phyloP scores from a whole-genome alignment of 1,284 basidiomycete genomes.

The Trametes versicolor region DNA sequence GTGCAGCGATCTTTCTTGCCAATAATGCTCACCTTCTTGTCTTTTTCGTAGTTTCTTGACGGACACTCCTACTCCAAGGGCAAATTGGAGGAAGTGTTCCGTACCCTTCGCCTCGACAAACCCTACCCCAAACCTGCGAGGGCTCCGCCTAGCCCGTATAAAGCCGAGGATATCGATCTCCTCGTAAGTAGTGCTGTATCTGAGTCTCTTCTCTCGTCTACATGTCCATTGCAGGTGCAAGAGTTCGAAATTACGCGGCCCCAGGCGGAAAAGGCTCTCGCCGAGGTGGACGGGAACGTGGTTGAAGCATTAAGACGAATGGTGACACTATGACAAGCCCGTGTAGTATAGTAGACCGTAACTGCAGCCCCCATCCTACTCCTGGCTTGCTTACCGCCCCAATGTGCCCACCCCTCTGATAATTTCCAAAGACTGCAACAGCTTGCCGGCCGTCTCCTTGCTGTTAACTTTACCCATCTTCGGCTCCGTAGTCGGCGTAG shows the following conservation, averaged over 20 bases:
- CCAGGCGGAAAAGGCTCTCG: conserved; percentile 66
- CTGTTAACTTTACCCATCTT: not conserved
- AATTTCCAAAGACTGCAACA: not conserved
- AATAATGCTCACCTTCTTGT: conserved; percentile 10
- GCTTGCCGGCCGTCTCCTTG: not conserved
- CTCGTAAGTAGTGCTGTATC: conserved; percentile 53
- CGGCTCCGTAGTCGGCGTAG: not conserved
- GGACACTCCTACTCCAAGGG: conserved; percentile 73
- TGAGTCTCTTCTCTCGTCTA: too few relatives aligned
- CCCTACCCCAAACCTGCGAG: conserved; percentile 55
- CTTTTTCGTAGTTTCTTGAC: conserved; percentile 61
- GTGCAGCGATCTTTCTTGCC: not conserved
- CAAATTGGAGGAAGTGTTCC: conserved; percentile 71
- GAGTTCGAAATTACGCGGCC: conserved; percentile 70
- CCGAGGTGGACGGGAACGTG: conserved; percentile 51
- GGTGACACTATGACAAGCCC: conserved; percentile 30
- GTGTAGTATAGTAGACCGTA: not conserved
- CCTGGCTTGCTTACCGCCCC: not conserved
- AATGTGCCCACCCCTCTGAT: not conserved
- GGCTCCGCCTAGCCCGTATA: conserved; percentile 46
- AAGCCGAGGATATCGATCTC: conserved; percentile 71
- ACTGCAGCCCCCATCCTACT: not conserved
- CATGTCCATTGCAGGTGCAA: conserved; percentile 53
- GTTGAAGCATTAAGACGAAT: conserved; percentile 44
- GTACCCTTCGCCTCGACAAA: conserved; percentile 66